Evolutionary conservation across 768 basidiomycete species (phyloP), one percentile per base, ranked within the genome.

Genomic region (Tulasnella sp.): DNA sequence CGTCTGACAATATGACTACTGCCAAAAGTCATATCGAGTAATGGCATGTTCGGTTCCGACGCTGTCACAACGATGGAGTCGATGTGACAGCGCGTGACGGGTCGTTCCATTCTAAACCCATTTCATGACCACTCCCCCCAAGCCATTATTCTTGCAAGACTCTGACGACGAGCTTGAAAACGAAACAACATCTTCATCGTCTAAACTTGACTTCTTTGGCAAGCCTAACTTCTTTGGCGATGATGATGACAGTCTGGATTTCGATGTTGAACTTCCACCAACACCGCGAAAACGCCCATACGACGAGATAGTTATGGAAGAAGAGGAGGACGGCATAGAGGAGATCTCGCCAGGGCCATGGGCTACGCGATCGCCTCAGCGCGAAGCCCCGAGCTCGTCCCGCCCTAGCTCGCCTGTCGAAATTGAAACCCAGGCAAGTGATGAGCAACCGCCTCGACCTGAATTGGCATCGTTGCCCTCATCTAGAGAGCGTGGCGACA

Each of bases 121-220:
- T 15, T 38, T 38, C 34, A 38, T 38, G 34, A 38, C 34, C 34
- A 5, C 34, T 38, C 5, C 34, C 34, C 5, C 34, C 34, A 38
- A 38, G 47, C 55, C 55, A n/a, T 43, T 56, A 11, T 59, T 59
- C 50, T 42, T 52, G 24, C 9, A 51, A 24, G 58, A 59, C 23
- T 59, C 58, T 9, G 58, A 59, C 5, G 58, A 59, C n/a, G 58
- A 59, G 42, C 19, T 50, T 24, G 43, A 51, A 24, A 43, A 44
- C 7, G 47, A 21, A 11, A 19, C 47, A 10, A 17, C 47, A 17
- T 21, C 27, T 23, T 21, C 41, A 21, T 10, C 51, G 7, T 53
- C 49, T 21, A 60, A 60, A 23, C 58, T 47, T 1, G 34, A 48
- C 17, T 59, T 49, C 32, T 59, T 59, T 34, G 58, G 47, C 15